Conservation (phyloP, 2,329 filamentous ascomycete genomes). For the Arachnomyces sp. region DNA sequence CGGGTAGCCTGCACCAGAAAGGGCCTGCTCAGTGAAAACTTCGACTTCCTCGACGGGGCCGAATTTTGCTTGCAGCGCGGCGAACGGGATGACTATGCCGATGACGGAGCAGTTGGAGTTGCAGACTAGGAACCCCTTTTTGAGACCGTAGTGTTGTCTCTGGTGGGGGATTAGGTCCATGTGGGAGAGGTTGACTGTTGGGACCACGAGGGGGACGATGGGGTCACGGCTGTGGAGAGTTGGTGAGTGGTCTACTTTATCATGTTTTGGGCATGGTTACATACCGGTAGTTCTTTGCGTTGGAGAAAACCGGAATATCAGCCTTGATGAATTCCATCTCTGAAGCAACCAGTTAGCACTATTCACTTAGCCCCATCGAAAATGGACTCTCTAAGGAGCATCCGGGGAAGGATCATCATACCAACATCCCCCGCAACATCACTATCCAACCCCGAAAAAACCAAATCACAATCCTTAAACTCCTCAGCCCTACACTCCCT, state of each 20-base stretch:
- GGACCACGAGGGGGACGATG: conserved; percentile 84
- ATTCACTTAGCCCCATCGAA: background rate
- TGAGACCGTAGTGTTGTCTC: conserved; percentile 59
- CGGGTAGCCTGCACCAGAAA: conserved; percentile 71
- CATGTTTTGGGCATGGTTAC: no score
- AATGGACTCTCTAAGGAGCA: background rate
- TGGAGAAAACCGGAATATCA: conserved; percentile 88
- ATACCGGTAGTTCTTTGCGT: conserved; percentile 86
- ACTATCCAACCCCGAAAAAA: conserved; percentile 87
- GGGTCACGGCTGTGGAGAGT: no score
- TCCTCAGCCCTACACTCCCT: conserved; percentile 74
- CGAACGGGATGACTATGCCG: conserved; percentile 88
- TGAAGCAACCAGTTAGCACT: conserved; percentile 26
- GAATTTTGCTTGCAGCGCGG: conserved; percentile 77
- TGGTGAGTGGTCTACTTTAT: no score
- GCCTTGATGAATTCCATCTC: conserved; percentile 87
- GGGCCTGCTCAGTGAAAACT: conserved; percentile 90
- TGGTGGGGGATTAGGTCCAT: conserved; percentile 86
- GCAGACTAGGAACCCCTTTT: conserved; percentile 88
- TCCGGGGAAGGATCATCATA: conserved; percentile 42
- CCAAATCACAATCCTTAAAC: conserved; percentile 82
- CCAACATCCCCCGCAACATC: conserved; percentile 88
- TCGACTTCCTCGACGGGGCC: conserved; percentile 68
- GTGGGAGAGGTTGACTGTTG: conserved; percentile 86
- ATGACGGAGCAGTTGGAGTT: conserved; percentile 99